Evolutionary conservation across 1,284 basidiomycete species (phyloP).

Genomic region (Trichosporon sp.): DNA sequence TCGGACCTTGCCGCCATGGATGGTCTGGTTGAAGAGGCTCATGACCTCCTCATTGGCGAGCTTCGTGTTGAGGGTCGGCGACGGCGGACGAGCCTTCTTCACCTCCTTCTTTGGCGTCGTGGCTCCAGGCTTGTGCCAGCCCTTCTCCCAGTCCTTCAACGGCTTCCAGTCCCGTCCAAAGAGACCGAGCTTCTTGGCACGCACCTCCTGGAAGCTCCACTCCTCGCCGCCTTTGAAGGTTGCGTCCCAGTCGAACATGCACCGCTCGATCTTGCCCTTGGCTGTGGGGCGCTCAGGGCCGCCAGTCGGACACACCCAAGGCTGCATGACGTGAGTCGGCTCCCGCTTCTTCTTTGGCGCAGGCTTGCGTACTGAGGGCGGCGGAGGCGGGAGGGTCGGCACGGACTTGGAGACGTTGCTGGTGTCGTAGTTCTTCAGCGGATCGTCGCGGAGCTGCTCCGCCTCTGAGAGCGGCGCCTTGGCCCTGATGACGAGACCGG

Average conservation of each 20-base stretch:
- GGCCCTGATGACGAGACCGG: conserved; percentile 28
- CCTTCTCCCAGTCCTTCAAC: conserved; percentile 43
- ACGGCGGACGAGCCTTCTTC: conserved; percentile 53
- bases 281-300: conserved; percentile 38
- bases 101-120: conserved; percentile 35
- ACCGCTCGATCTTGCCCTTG: conserved; percentile 43
- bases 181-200: conserved; percentile 45
- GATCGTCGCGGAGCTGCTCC: conserved; percentile 56
- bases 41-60: conserved; percentile 89
- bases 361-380: conserved; percentile 32
- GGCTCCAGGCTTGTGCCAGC: conserved; percentile 46
- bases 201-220: conserved; percentile 50
- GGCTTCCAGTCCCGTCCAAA: conserved; percentile 43
- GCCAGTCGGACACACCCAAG: conserved; percentile 44
- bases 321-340: conserved; percentile 19
- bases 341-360: conserved; percentile 11
- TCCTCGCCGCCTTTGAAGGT: conserved; percentile 48
- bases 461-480: conserved; percentile 47
- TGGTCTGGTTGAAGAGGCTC: conserved; percentile 82
- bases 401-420: conserved; percentile 27
- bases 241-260: conserved; percentile 49
- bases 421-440: conserved; percentile 54
- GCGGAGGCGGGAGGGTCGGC: conserved; percentile 19
- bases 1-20: conserved; percentile 50
- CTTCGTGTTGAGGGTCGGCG: conserved; percentile 76